These are phyloP conservation scores for Zymoseptoria pseudotritici DNA, from an alignment of 2,329 filamentous ascomycete species.

Conservation along the genomic window DNA sequence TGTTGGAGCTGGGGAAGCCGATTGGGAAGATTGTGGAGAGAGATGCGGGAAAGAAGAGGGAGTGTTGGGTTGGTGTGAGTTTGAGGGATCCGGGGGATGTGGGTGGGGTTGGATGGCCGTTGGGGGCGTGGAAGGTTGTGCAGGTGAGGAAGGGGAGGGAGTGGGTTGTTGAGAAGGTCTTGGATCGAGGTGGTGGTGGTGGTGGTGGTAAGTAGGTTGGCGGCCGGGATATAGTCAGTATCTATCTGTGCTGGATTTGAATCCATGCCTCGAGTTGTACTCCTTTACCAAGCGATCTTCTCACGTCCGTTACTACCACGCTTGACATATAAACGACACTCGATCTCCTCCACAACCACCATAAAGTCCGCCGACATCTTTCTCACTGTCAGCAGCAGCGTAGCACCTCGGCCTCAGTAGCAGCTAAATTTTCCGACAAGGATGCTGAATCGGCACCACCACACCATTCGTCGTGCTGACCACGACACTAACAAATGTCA, in stretches of 20 bases:
- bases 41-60: conserved; percentile 48
- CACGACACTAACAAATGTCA: not conserved
- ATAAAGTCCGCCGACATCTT: no score
- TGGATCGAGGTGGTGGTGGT: conserved; percentile 15
- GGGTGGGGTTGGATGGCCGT: conserved; percentile 21
- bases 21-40: conserved; percentile 65
- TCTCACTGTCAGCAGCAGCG: no score
- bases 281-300: no score
- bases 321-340: no score
- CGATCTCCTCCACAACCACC: no score
- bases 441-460: not conserved
- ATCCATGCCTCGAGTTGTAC: no score
- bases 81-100: conserved; percentile 36
- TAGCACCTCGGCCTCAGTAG: no score
- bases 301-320: no score
- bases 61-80: conserved; percentile 78
- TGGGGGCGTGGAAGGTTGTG: conserved; percentile 76
- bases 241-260: no score
- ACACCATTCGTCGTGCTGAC: not conserved
- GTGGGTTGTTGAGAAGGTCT: conserved; percentile 62
- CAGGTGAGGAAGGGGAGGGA: conserved; percentile 68
- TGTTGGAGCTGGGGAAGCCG: conserved; percentile 81
- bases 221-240: no score
- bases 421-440: not conserved
- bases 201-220: not conserved